Percentiles rank a stretch among this genome's conserved stretches.
Conservation (phyloP, 2,329 filamentous ascomycete genomes). For the Penicillium hesseltinei region DNA sequence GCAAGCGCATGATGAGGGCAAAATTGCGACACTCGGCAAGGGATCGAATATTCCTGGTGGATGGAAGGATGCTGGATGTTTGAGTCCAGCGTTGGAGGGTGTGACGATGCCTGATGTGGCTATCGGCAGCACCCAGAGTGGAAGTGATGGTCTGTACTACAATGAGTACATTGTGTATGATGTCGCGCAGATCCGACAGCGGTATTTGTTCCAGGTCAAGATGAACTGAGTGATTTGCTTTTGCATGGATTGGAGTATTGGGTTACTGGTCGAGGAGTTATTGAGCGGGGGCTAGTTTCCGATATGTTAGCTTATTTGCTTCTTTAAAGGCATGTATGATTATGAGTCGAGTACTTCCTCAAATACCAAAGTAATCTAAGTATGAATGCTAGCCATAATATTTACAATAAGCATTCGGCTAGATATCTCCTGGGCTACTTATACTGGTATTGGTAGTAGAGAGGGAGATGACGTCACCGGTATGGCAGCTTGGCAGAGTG, state of each 20-base stretch:
- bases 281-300: not conserved
- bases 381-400: not conserved
- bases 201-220: slow-evolving; percentile 46
- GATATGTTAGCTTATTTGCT: not conserved
- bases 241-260: not conserved
- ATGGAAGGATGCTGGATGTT: slow-evolving; percentile 73
- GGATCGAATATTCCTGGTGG: slow-evolving; percentile 62
- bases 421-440: too few relatives aligned
- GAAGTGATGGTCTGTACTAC: slow-evolving; percentile 25
- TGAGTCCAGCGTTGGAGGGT: slow-evolving; percentile 65
- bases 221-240: slow-evolving; percentile 30
- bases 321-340: not conserved
- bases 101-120: slow-evolving; percentile 57
- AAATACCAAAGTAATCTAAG: not conserved
- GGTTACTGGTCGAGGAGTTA: not conserved
- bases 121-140: not conserved
- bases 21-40: slow-evolving; percentile 68
- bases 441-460: too few relatives aligned
- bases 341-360: not conserved
- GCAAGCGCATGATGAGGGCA: slow-evolving; percentile 58
- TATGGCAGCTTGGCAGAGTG: too few relatives aligned
- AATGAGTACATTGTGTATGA: slow-evolving; percentile 53
- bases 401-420: not conserved
- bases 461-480: too few relatives aligned
- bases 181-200: slow-evolving; percentile 47